Percentiles rank a stretch among this genome's conserved stretches.
phyloP scores from a whole-genome alignment of 164 flowering plant species.

The Berberis thunbergii region DNA sequence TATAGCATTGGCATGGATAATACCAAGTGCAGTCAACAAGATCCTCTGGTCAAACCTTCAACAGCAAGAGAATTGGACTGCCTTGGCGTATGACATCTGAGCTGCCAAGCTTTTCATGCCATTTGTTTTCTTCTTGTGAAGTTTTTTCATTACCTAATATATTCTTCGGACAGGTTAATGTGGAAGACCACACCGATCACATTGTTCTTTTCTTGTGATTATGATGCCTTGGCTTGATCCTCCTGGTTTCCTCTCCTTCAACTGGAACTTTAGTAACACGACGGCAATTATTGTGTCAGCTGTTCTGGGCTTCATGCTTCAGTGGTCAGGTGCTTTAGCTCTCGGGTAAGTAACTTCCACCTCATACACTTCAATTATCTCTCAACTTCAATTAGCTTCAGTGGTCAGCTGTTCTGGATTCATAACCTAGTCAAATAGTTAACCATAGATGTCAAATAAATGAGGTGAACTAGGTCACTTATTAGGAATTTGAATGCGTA shows the following conservation, averaged over 20 bases:
- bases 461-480: too few relatives aligned
- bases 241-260: conserved; percentile 69
- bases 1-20: conserved; percentile 88
- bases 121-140: not conserved
- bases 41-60: conserved; percentile 94
- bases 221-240: conserved; percentile 93
- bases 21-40: conserved; percentile 91
- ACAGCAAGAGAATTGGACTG: conserved; percentile 92
- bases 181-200: conserved; percentile 98
- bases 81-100: conserved; percentile 66
- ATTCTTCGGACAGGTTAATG: conserved; percentile 58
- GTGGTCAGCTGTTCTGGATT: too few relatives aligned
- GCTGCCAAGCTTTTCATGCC: not conserved
- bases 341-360: conserved; percentile 57
- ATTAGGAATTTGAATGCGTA: too few relatives aligned
- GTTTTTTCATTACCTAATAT: conserved; percentile 4
- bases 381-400: too few relatives aligned
- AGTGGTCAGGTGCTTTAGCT: conserved; percentile 98
- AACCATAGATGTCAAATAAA: too few relatives aligned
- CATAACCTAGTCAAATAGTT: too few relatives aligned
- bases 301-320: conserved; percentile 85
- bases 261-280: conserved; percentile 62
- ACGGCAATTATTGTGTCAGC: conserved; percentile 65
- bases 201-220: conserved; percentile 56
- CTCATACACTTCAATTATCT: too few relatives aligned